phyloP scores from a whole-genome alignment of 2,329 filamentous ascomycete species.

The Fusarium humuli region DNA sequence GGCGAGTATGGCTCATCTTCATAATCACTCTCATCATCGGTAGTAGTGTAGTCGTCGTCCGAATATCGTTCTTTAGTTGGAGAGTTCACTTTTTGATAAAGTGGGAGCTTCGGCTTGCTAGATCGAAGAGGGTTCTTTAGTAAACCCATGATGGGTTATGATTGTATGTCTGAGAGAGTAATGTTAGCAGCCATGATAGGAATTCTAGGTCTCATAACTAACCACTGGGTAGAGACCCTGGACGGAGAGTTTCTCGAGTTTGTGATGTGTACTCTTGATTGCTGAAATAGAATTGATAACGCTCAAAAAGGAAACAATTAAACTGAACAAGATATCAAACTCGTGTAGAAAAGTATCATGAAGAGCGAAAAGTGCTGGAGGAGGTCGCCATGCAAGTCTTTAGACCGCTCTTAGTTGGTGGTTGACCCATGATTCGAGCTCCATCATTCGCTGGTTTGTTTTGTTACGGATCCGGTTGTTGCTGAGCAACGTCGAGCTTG shows the following conservation, averaged over 20 bases:
- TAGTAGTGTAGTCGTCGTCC: conserved; percentile 61
- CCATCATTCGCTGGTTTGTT: conserved; percentile 44
- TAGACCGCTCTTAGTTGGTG: conserved; percentile 16
- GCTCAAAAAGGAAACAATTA: not conserved
- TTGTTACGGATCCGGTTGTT: conserved; percentile 40
- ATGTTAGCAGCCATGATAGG: conserved; percentile 16
- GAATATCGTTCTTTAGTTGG: conserved; percentile 64
- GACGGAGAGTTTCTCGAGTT: conserved; percentile 20
- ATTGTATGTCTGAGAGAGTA: conserved; percentile 14
- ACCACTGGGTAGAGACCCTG: conserved; percentile 22
- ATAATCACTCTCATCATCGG: conserved; percentile 60
- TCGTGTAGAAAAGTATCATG: not conserved
- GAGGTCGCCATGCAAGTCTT: not conserved
- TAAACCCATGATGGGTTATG: conserved; percentile 59
- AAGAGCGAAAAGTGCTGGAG: not conserved
- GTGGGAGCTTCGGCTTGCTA: conserved; percentile 61
- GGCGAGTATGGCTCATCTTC: conserved; percentile 57
- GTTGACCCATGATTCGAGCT: conserved; percentile 27
- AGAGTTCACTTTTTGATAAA: conserved; percentile 61
- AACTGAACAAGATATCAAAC: not conserved
- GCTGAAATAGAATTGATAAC: not conserved
- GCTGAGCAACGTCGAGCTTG: conserved; percentile 41
- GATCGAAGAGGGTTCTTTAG: conserved; percentile 61
- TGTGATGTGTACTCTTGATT: not conserved
- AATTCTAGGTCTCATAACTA: conserved; percentile 21